Evolutionary conservation across 1,284 basidiomycete species (phyloP), one percentile per base, ranked within the genome.

Genomic region (Porodaedalea pini): DNA sequence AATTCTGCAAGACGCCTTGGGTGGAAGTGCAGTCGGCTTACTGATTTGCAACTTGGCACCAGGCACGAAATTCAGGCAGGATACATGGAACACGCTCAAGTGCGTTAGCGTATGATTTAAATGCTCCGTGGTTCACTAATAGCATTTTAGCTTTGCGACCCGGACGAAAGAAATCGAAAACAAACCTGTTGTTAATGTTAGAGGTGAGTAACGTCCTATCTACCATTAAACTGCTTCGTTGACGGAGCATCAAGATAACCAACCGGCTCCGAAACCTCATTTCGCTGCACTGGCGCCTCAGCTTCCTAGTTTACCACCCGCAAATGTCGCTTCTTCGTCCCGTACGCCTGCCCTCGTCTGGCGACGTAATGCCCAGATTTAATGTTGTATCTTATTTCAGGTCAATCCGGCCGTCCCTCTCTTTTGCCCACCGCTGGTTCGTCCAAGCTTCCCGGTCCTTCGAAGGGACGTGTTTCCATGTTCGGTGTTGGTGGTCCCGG

Each of bases 41-140:
- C 72, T 94, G 44, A 90, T 94, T 31, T 92, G 90, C 69, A 92
- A 92, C 65, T 72, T 94, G 6, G 88, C 91, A 2, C 90, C 92
- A 10, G 88, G 88, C 0, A 73, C 73, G 21, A 90, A 84, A 67
- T 92, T 91, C 63, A 76, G 88, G 56, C 83, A 88, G 67, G 90
- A 93, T 70, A 90, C 89, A 2, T 74, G 92, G 29, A 92, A 92
- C 68, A 92, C 91, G 2, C 75, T 93, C 21, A 90, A 91, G 88
- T 90, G 63, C 43, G 78, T 71, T 27, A 23, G 51, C 31, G n/a
- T 15, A 29, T 19, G 10, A 10, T 17, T 44, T 37, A 34, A 13
- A 45, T 48, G 45, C 44, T 34, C 50, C 34, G 17, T 50, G 17
- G 61, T 36, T 31, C 19, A 23, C 29, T 13, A 34, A 49, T 54